Conservation (phyloP, 176 grass and related monocot species). For the Oryza australiensis region DNA sequence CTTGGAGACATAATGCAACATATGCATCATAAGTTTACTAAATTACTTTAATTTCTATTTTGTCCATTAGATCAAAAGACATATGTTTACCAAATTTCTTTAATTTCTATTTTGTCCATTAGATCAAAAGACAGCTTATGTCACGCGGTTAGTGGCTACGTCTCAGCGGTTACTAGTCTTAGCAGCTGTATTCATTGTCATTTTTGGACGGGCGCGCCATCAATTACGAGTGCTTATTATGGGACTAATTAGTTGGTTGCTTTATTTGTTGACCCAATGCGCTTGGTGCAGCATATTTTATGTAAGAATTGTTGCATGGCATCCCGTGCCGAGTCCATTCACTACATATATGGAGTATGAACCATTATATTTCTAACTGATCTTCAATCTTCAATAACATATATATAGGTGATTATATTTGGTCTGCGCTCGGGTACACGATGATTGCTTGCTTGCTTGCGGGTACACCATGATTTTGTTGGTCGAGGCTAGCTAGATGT, state of each 20-base stretch:
- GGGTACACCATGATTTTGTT: slow-evolving; percentile 16
- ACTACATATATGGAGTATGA: neutral
- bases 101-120: too few relatives aligned
- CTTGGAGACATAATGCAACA: neutral
- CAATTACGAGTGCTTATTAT: neutral
- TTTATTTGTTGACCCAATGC: slow-evolving; percentile 18
- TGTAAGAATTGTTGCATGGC: neutral
- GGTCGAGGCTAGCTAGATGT: slow-evolving; percentile 18
- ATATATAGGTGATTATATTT: neutral
- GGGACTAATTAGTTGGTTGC: neutral
- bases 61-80: neutral
- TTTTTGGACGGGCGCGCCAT: neutral
- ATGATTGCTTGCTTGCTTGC: neutral
- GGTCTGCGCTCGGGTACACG: neutral
- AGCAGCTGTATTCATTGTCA: slow-evolving; percentile 17
- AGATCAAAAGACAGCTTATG: too few relatives aligned
- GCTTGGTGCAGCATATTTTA: slow-evolving; percentile 44
- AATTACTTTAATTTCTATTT: slow-evolving; percentile 11
- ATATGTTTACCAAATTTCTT: too few relatives aligned
- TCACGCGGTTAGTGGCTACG: too few relatives aligned
- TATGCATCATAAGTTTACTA: neutral
- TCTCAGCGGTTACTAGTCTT: neutral
- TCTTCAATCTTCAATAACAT: neutral
- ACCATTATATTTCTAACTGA: neutral
- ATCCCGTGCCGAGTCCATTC: neutral